These are phyloP conservation scores for Penicillium argentinense DNA, from an alignment of 495 filamentous ascomycete genomes.

Conservation along the genomic window DNA sequence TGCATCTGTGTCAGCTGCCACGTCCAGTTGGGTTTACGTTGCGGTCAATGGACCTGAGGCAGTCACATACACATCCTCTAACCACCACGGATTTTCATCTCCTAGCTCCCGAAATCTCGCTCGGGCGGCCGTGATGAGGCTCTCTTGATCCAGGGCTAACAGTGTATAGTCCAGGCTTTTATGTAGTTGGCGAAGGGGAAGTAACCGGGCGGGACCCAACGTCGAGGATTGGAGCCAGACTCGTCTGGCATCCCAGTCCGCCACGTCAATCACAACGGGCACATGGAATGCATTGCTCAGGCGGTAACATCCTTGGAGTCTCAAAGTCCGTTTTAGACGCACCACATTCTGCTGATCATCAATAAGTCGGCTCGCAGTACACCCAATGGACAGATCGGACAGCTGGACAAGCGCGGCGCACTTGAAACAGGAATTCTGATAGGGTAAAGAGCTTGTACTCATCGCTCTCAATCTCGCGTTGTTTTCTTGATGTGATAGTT, in stretches of 20 bases:
- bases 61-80: constrained; percentile 6
- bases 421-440: constrained; percentile 1
- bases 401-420: neutral
- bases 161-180: constrained; percentile 2
- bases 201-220: neutral
- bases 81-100: constrained; percentile 1
- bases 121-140: constrained; percentile 1
- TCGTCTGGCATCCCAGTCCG: neutral
- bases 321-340: constrained; percentile 2
- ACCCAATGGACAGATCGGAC: neutral
- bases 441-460: constrained; percentile 1
- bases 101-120: neutral
- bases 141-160: neutral
- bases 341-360: neutral
- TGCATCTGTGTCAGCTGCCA: neutral
- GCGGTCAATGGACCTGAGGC: no score
- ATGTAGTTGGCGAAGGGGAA: neutral
- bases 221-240: neutral
- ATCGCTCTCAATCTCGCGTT: neutral
- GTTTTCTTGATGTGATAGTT: no score
- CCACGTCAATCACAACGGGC: neutral
- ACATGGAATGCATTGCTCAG: constrained; percentile 4
- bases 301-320: constrained; percentile 6
- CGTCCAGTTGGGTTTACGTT: no score
- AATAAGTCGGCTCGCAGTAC: neutral